Base-by-base conservation (phyloP, 148 eudicot species). In the Tetragonia tetragonoides region DNA sequence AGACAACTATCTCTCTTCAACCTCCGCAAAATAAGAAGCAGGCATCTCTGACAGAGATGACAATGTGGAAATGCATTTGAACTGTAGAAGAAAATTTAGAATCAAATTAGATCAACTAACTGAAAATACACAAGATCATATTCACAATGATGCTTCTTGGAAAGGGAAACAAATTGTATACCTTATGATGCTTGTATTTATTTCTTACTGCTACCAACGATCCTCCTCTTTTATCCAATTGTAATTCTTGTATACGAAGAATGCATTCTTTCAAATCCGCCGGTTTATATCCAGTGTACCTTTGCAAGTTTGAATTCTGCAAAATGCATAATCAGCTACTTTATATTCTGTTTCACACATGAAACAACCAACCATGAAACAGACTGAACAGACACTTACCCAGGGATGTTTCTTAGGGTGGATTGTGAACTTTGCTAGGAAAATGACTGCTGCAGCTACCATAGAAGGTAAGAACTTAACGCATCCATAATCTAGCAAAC, bases 151-250 rank as follows among this genome's bases (percentile, higher is more conserved):
- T 17, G 60, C 75, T 1, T 17, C 12, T 51, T 3, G n/a, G 34
- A 2, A 54, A 28, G 64, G 15, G n/a, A 6, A 70, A 40, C 40
- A 8, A 62, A 68, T 24, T 73, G 10, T 23, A 23, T 85, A 95
- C 99, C 99, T 89, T 93, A 74, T 90, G 93, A 53, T 87, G 87
- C 81, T 87, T 90, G 91, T 95, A 93, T 78, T 95, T 95, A 37
- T 90, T 91, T 79, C 91, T 82, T 8, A 89, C 72, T 16, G 99
- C 97, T 15, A 83, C 84, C 77, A 93, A 86, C 34, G 88, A 77
- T 0, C 84, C 82, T 68, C 92, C 97, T 72, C 85, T 81, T 85
- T 75, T 90, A 49, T 89, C 71, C 76, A 82, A 73, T 78, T 95
- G 99, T 86, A 95, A 81, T 51, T 90, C 97, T 77, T 93, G 97